Evolutionary conservation across 2,329 filamentous ascomycete genomes (phyloP).

Genomic region (Gliomastix tumulicola): DNA sequence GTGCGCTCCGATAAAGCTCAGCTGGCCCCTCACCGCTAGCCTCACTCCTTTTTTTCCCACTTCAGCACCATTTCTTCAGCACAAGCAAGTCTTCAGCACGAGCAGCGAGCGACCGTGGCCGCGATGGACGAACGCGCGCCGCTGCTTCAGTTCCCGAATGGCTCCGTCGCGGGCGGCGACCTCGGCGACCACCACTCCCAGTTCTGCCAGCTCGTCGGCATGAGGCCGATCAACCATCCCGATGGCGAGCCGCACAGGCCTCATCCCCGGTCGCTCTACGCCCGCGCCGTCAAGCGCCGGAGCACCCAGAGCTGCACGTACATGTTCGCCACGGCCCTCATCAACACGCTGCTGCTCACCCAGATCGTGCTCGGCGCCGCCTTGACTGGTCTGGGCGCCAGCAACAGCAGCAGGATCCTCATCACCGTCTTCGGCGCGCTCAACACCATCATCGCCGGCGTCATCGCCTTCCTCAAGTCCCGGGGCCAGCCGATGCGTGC

Average conservation of each 20-base stretch:
- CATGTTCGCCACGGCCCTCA: constrained; percentile 9
- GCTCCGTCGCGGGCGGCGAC: neutral
- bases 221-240: constrained; percentile 7
- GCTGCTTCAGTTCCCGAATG: constrained; percentile 1
- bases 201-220: constrained; percentile 11
- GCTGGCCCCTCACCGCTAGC: too few relatives aligned
- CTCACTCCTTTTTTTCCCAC: too few relatives aligned
- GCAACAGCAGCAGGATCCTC: constrained; percentile 9
- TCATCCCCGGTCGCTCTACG: constrained; percentile 11
- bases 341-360: constrained; percentile 11
- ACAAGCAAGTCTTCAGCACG: too few relatives aligned
- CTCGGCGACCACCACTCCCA: constrained; percentile 9
- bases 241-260: constrained; percentile 6
- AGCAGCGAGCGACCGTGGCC: too few relatives aligned
- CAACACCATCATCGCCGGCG: constrained; percentile 14
- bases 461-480: constrained; percentile 12
- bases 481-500: constrained; percentile 12
- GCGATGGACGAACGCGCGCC: constrained; percentile 2
- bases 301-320: constrained; percentile 8
- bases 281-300: constrained; percentile 8
- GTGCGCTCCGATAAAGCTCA: too few relatives aligned
- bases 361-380: constrained; percentile 12
- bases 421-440: constrained; percentile 12
- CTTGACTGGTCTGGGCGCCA: constrained; percentile 12
- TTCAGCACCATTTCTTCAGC: too few relatives aligned